Evolutionary conservation across 2,329 filamentous ascomycete genomes (phyloP).

Genomic region (Achaetomium macrosporum): DNA sequence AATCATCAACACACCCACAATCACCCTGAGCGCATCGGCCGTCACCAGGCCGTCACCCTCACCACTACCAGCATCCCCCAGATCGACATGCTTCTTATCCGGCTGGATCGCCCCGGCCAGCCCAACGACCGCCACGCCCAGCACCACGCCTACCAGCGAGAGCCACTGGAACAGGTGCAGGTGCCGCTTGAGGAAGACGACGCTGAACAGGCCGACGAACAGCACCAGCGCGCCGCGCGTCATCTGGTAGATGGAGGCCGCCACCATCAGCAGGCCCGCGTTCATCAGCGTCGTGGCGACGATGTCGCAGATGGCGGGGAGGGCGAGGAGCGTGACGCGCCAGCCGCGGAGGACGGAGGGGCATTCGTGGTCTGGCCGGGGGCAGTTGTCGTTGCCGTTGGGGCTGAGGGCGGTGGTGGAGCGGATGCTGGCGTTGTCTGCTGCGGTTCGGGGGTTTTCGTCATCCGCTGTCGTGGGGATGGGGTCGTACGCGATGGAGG

Average conservation of each 20-base stretch:
- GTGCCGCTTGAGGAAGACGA: conserved; percentile 76
- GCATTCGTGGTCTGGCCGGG: conserved; percentile 32
- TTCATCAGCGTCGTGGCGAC: conserved; percentile 97
- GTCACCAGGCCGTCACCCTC: conserved; percentile 31
- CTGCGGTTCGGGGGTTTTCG: conserved; percentile 33
- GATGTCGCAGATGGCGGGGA: conserved; percentile 91
- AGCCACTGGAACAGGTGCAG: conserved; percentile 89
- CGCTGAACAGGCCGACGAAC: conserved; percentile 93
- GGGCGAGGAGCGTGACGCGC: conserved; percentile 67
- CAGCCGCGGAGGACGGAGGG: conserved; percentile 62
- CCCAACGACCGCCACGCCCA: conserved; percentile 84
- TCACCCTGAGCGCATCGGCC: conserved; percentile 54
- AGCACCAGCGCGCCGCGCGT: conserved; percentile 89
- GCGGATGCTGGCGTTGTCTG: conserved; percentile 40
- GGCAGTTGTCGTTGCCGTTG: conserved; percentile 31
- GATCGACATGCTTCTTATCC: conserved; percentile 48
- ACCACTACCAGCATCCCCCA: conserved; percentile 33
- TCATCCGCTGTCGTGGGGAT: conserved; percentile 39
- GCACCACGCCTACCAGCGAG: conserved; percentile 77
- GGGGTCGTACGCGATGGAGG: conserved; percentile 56
- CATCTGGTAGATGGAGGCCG: conserved; percentile 98
- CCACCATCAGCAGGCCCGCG: conserved; percentile 85
- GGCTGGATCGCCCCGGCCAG: conserved; percentile 79
- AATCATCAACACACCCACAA: conserved; percentile 84
- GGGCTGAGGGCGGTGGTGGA: conserved; percentile 38